Percentiles rank a stretch among this genome's conserved stretches.
These are phyloP conservation scores for Tetraselmis chui DNA, from an alignment of 139 green algal species.

Conservation along the genomic window DNA sequence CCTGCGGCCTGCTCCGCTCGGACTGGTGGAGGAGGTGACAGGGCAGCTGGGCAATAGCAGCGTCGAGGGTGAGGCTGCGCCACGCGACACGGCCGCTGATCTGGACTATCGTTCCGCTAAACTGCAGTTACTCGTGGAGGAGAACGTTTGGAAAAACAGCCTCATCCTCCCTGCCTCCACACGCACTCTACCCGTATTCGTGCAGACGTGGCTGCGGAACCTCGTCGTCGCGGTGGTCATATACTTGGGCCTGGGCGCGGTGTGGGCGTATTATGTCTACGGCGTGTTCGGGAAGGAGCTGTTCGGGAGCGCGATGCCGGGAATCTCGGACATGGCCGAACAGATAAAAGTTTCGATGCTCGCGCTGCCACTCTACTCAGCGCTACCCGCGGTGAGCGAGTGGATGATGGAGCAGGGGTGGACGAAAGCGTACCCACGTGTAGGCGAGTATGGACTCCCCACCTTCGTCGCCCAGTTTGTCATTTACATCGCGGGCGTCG, in stretches of 20 bases:
- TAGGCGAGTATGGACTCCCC: conserved; percentile 61
- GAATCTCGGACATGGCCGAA: conserved; percentile 43
- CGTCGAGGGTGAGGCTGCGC: no score
- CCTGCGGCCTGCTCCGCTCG: background rate
- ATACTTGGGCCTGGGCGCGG: conserved; percentile 57
- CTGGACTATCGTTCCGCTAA: conserved; percentile 26
- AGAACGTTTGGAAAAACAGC: conserved; percentile 78
- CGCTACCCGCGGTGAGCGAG: conserved; percentile 74
- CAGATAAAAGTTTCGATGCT: conserved; percentile 73
- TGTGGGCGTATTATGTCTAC: conserved; percentile 80
- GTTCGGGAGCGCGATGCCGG: conserved; percentile 60
- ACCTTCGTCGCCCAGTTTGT: conserved; percentile 68
- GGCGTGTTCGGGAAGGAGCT: conserved; percentile 56
- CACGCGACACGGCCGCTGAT: background rate
- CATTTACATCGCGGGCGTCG: conserved; percentile 82
- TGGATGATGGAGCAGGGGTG: conserved; percentile 70
- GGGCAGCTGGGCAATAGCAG: background rate
- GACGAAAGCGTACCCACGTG: conserved; percentile 67
- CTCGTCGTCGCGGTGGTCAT: conserved; percentile 60
- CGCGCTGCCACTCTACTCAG: conserved; percentile 79
- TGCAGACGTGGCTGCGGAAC: conserved; percentile 74
- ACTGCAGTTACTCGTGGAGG: conserved; percentile 40
- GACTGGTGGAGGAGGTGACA: background rate
- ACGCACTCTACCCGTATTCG: conserved; percentile 35
- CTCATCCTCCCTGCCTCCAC: conserved; percentile 22